A percentile compares a stretch with the other conserved stretches of the same genome.
phyloP scores from a whole-genome alignment of 371 early-diverging fungal species.

The Rhizopus stolonifer region DNA sequence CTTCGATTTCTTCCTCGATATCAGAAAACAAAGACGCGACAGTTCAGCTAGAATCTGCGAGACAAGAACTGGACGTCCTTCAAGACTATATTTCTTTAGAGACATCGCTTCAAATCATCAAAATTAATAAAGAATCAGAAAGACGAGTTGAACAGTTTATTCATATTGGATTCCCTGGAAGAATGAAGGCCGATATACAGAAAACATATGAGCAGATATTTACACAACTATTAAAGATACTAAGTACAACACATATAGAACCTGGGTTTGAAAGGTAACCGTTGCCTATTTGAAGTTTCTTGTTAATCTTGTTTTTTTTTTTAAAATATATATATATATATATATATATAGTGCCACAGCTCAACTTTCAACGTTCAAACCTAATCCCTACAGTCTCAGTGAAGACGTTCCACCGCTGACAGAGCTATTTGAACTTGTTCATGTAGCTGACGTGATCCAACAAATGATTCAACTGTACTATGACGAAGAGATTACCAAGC shows the following conservation, averaged over 20 bases:
- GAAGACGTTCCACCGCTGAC: slow-evolving; percentile 56
- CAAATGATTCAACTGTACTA: slow-evolving; percentile 90
- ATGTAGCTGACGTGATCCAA: slow-evolving; percentile 82
- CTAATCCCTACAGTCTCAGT: slow-evolving; percentile 31
- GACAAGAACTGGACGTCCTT: slow-evolving; percentile 56
- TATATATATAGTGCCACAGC: slow-evolving; percentile 67
- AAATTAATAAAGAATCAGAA: slow-evolving; percentile 78
- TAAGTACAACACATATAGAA: slow-evolving; percentile 68
- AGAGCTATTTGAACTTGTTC: slow-evolving; percentile 87
- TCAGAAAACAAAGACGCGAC: slow-evolving; percentile 14
- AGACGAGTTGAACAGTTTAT: slow-evolving; percentile 53
- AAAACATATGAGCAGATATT: slow-evolving; percentile 67
- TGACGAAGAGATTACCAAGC: slow-evolving; percentile 66
- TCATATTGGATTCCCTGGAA: slow-evolving; percentile 33
- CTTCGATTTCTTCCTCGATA: slow-evolving; percentile 19
- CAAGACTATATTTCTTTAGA: slow-evolving; percentile 75
- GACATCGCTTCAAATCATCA: slow-evolving; percentile 74
- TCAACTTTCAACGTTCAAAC: slow-evolving; percentile 55
- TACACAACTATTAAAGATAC: slow-evolving; percentile 54
- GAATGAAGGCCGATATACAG: slow-evolving; percentile 37
- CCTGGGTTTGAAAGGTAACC: slow-evolving; percentile 67
- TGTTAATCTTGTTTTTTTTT: not conserved
- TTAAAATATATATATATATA: too few relatives aligned
- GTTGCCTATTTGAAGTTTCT: not conserved
- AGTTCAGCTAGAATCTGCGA: slow-evolving; percentile 25